Conservation (phyloP, 768 basidiomycete species). For the Panus rudis region DNA sequence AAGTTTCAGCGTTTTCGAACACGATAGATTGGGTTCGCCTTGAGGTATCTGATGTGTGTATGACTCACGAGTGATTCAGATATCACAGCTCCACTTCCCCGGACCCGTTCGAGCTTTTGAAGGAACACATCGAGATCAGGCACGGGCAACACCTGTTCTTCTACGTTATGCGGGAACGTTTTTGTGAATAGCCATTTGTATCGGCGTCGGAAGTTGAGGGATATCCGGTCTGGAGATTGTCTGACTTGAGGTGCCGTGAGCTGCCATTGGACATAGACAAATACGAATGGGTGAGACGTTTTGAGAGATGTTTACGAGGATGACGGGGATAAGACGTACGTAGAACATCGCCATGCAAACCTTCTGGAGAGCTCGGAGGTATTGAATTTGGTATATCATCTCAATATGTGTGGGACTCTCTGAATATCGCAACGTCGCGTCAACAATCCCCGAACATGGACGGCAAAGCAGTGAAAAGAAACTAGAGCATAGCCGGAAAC, state of each 20-base stretch:
- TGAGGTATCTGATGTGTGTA: no score
- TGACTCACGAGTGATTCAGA: no score
- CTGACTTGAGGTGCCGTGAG: conserved; percentile 20
- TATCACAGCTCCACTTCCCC: no score
- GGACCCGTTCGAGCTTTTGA: no score
- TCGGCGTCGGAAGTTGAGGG: conserved; percentile 53
- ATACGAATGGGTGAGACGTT: neutral
- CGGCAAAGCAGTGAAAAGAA: conserved; percentile 3
- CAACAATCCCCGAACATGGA: neutral
- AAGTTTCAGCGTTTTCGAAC: no score
- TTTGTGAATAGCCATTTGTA: conserved; percentile 70
- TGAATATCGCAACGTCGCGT: conserved; percentile 11
- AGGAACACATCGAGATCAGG: neutral
- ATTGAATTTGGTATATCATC: conserved; percentile 40
- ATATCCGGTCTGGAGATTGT: conserved; percentile 42
- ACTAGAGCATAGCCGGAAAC: no score
- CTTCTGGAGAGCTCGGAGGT: conserved; percentile 51
- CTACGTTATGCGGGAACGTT: neutral
- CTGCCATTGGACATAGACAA: neutral
- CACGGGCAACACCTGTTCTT: neutral
- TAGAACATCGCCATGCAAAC: conserved; percentile 48
- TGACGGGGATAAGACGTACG: conserved; percentile 41
- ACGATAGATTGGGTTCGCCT: no score
- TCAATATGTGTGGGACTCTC: conserved; percentile 38
- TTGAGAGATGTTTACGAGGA: neutral